These are phyloP conservation scores for Musa troglodytarum DNA, from an alignment of 176 grass and related monocot genomes.

Conservation along the genomic window DNA sequence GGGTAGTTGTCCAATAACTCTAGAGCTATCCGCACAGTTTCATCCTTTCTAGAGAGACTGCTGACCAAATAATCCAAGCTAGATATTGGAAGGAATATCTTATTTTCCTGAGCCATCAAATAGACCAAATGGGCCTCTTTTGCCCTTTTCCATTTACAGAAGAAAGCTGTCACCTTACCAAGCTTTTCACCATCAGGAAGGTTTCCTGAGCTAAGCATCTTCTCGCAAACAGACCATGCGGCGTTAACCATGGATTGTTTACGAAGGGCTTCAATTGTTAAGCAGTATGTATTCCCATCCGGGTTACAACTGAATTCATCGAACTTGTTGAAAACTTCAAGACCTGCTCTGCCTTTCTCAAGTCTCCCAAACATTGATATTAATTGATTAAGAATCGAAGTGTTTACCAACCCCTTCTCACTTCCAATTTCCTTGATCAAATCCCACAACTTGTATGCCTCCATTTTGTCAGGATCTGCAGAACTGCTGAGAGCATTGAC, in stretches of 20 bases:
- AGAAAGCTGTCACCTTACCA: conserved; percentile 38
- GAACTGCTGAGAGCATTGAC: conserved; percentile 35
- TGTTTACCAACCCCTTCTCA: conserved; percentile 40
- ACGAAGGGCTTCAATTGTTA: conserved; percentile 58
- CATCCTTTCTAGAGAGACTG: conserved; percentile 51
- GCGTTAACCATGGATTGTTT: conserved; percentile 47
- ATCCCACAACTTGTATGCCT: conserved; percentile 82
- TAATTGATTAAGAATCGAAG: conserved; percentile 47
- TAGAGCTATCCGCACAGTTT: conserved; percentile 44
- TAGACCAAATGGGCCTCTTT: conserved; percentile 59
- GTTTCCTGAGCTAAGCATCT: conserved; percentile 62
- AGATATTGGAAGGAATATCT: conserved; percentile 31
- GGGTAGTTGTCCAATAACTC: conserved; percentile 66
- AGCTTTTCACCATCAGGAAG: conserved; percentile 60
- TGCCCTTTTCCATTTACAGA: conserved; percentile 59
- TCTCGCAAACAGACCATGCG: conserved; percentile 59
- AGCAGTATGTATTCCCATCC: conserved; percentile 62
- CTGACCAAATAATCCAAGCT: conserved; percentile 46
- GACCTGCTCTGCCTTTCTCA: conserved; percentile 46
- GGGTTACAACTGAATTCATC: conserved; percentile 51
- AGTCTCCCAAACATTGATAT: conserved; percentile 67
- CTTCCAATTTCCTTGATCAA: conserved; percentile 63
- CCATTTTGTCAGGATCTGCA: conserved; percentile 37
- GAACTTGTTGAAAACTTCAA: conserved; percentile 77
- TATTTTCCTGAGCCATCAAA: conserved; percentile 55